Percentiles rank a stretch among this genome's conserved stretches.
Evolutionary conservation across 345 rosid species (phyloP).

Genomic region (Garcia nutans): DNA sequence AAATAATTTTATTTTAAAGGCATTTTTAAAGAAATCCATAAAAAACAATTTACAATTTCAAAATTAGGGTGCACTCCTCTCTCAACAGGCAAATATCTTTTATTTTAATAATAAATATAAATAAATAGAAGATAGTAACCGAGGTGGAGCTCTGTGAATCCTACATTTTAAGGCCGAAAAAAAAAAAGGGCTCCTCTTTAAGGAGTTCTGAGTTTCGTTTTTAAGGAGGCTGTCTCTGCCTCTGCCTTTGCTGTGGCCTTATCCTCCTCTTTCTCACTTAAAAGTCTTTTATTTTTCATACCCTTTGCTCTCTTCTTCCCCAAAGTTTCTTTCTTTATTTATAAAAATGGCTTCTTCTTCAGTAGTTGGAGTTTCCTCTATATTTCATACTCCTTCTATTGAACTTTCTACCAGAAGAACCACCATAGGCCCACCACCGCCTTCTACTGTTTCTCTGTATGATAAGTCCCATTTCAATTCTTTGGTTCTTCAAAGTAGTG

Average conservation of each 20-base stretch:
- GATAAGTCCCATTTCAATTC: slow-evolving; percentile 24
- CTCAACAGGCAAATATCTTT: neutral
- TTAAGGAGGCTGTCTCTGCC: too few species aligned
- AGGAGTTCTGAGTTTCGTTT: too few species aligned
- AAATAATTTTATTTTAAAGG: too few species aligned
- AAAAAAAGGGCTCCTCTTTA: too few species aligned
- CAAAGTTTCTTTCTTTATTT: neutral
- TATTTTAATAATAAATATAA: too few species aligned
- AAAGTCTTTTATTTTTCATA: neutral
- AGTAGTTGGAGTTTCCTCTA: slow-evolving; percentile 24
- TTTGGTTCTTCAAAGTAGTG: slow-evolving; percentile 30
- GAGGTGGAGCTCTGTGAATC: slow-evolving; percentile 13
- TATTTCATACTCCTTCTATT: slow-evolving; percentile 16
- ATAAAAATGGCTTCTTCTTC: slow-evolving; percentile 25
- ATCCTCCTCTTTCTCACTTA: slow-evolving; percentile 16
- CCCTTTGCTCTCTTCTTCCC: neutral
- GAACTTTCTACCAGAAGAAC: slow-evolving; percentile 11
- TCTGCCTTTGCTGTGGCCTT: neutral
- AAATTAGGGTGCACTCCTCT: neutral
- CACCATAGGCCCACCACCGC: neutral
- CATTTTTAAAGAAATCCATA: too few species aligned
- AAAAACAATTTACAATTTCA: too few species aligned
- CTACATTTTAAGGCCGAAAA: neutral
- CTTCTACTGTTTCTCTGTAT: neutral
- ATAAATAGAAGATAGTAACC: neutral